These are phyloP conservation scores for Ustilago bromivora DNA, from an alignment of 1,284 basidiomycete species.

Conservation along the genomic window DNA sequence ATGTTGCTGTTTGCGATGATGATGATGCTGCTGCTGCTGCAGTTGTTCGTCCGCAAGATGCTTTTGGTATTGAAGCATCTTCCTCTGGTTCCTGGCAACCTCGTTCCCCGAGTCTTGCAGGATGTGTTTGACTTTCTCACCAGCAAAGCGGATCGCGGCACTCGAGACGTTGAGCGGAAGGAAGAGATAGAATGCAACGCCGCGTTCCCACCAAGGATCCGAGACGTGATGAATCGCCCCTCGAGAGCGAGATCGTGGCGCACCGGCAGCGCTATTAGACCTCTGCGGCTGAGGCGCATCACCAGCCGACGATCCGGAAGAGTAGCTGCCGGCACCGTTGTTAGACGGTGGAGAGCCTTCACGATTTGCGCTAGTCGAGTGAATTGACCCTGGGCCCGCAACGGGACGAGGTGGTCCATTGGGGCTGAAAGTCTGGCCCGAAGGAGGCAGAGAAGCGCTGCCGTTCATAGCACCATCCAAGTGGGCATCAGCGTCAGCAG, in stretches of 20 bases:
- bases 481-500: conserved; percentile 13
- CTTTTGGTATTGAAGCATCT: conserved; percentile 43
- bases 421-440: conserved; percentile 12
- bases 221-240: conserved; percentile 30
- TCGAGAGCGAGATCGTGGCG: conserved; percentile 9
- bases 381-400: not conserved
- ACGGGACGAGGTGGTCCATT: conserved; percentile 16
- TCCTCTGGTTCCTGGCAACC: conserved; percentile 35
- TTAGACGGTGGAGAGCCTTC: conserved; percentile 12
- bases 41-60: conserved; percentile 46
- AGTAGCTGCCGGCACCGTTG: not conserved
- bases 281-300: not conserved
- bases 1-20: conserved; percentile 25
- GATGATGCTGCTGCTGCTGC: conserved; percentile 45
- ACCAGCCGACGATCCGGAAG: not conserved
- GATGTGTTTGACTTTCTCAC: conserved; percentile 44
- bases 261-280: not conserved
- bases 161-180: conserved; percentile 52
- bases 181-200: conserved; percentile 53
- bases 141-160: conserved; percentile 48
- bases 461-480: conserved; percentile 10
- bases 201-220: conserved; percentile 51
- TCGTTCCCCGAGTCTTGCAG: conserved; percentile 43
- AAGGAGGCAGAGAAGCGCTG: conserved; percentile 9
- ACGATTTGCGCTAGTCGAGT: not conserved